Percentiles rank a stretch among this genome's conserved stretches.
Evolutionary conservation across 2,329 filamentous ascomycete genomes (phyloP).

Genomic region (Aspergillus felis): DNA sequence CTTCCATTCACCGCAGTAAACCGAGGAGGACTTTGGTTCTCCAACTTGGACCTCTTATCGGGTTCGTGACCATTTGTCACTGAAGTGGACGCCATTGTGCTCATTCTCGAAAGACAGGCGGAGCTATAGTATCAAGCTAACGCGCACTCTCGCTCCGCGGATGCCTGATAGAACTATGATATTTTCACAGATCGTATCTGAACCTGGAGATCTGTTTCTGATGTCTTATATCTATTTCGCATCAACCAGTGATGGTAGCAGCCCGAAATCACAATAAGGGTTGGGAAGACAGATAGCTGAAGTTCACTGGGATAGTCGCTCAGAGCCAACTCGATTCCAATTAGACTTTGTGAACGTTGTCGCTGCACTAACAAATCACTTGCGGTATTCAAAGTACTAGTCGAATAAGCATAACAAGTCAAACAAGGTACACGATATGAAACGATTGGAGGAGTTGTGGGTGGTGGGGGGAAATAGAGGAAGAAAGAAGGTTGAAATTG

Average conservation of each 20-base stretch:
- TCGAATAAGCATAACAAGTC: not conserved
- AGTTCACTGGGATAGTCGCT: not conserved
- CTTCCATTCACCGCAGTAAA: slow-evolving; percentile 47
- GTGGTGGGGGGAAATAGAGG: not conserved
- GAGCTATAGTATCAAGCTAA: not conserved
- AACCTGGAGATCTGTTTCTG: not conserved
- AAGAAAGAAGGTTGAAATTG: not conserved
- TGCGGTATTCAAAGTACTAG: not conserved
- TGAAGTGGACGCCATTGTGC: slow-evolving; percentile 32
- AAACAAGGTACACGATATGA: not conserved
- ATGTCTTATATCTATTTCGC: not conserved
- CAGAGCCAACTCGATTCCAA: not conserved
- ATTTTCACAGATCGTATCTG: not conserved
- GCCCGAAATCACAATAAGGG: not conserved
- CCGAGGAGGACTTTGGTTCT: slow-evolving; percentile 39
- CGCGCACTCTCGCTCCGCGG: not conserved
- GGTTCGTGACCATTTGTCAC: slow-evolving; percentile 31
- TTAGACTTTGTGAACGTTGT: not conserved
- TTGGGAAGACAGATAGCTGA: not conserved
- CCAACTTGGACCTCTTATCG: slow-evolving; percentile 33
- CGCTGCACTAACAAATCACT: not conserved
- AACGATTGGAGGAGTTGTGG: no score
- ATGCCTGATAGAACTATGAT: not conserved
- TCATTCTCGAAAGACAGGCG: slow-evolving; percentile 23
- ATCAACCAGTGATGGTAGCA: not conserved